Base-by-base conservation (phyloP, 495 filamentous ascomycete genomes). In the Penicillium chermesinum region DNA sequence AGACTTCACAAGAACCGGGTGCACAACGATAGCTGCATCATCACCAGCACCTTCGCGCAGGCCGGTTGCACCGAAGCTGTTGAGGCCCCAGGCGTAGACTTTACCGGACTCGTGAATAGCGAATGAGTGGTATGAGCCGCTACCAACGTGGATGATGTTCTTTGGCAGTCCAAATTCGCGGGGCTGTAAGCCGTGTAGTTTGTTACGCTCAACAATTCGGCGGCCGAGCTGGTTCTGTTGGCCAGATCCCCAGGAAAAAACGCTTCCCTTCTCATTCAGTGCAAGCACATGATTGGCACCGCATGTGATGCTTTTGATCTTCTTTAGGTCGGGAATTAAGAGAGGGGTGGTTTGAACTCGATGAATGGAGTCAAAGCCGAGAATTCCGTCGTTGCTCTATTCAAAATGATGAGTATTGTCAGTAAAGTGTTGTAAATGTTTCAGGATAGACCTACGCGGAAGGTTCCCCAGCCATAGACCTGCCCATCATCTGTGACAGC, bases 11-110 rank as follows among this genome's bases (percentile, higher is more conserved):
- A 80, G 61, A 10, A 76, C 75, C 1, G 85, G 83, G 37, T 73
- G 73, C 7, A 74, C 64, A 41, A 86, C 72, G 33, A 73, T 70
- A 22, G 81, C 77, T 44, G 74, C 76, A 46, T 83, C 76, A 17
- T 82, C 76, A 47, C 89, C 89, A 18, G 83, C 88, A 39, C 79
- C 77, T 10, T 80, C 77, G 10, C 73, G 71, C 44, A 89, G 76
- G 37, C 87, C 93, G 8, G 84, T 87, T 64, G 91, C 83, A 38
- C 84, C 86, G 60, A 86, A 95, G 62, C 83, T 88, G 70, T 96
- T 97, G 30, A 89, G 67, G 5, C 91, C 91, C 89, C 90, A 97
- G 16, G 83, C 74, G 65, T 79, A 91, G 47, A 93, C 82, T 22
- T 83, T 76, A 27, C 80, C 83, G 33, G 83, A 77, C 15, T 77